These are phyloP conservation scores for Apiotrichum gracile DNA, from an alignment of 1,284 basidiomycete genomes.

Conservation along the genomic window DNA sequence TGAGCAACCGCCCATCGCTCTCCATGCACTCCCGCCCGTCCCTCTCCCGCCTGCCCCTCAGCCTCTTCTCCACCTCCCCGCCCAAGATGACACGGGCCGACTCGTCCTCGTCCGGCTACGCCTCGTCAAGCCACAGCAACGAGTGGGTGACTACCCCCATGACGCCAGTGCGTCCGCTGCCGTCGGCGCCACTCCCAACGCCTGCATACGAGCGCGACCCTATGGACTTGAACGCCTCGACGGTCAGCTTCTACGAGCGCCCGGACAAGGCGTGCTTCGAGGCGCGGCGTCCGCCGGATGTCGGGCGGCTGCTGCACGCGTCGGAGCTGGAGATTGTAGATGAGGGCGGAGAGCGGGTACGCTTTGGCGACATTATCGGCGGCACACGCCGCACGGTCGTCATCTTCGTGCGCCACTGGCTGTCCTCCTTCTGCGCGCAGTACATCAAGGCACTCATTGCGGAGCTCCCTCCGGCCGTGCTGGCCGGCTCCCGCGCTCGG, in stretches of 20 bases:
- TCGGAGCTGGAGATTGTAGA: slow-evolving; percentile 59
- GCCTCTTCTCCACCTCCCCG: neutral
- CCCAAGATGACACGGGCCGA: no score
- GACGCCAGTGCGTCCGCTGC: neutral
- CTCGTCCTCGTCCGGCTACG: no score
- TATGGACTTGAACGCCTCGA: neutral
- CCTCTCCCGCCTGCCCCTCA: no score
- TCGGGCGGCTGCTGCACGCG: slow-evolving; percentile 54
- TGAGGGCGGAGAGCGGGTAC: slow-evolving; percentile 60
- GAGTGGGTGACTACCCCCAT: neutral
- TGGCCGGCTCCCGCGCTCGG: slow-evolving; percentile 51
- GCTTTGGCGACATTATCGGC: slow-evolving; percentile 67
- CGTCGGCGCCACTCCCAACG: neutral
- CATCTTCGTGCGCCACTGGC: slow-evolving; percentile 50
- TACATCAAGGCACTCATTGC: slow-evolving; percentile 66
- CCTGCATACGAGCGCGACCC: neutral
- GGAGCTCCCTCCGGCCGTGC: slow-evolving; percentile 53
- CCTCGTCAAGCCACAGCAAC: neutral
- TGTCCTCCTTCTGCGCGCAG: slow-evolving; percentile 72
- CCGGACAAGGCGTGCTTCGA: slow-evolving; percentile 19
- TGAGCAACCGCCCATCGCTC: no score
- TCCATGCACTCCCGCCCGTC: no score
- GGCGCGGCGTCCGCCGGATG: slow-evolving; percentile 22
- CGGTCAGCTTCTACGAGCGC: neutral
- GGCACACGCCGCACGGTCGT: slow-evolving; percentile 56